Evolutionary conservation across 2,329 filamentous ascomycete species (phyloP).

Genomic region (Pseudogymnoascus sp.): DNA sequence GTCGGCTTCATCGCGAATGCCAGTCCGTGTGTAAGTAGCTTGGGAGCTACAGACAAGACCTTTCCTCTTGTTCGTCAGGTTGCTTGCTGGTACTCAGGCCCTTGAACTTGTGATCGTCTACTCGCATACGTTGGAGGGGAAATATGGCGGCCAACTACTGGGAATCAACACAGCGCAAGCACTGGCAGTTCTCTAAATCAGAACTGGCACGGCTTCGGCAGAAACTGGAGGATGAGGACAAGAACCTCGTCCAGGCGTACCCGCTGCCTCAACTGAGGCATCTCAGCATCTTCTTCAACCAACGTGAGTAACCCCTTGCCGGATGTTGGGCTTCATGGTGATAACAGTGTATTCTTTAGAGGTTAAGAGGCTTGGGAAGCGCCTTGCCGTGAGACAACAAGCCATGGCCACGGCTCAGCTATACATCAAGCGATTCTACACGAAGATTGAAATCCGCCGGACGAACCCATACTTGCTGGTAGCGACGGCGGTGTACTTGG

Average conservation of each 20-base stretch:
- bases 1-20: not conserved
- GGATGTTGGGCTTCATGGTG: not conserved
- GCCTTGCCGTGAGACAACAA: conserved; percentile 75
- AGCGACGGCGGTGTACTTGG: conserved; percentile 88
- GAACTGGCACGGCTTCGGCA: conserved; percentile 69
- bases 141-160: conserved; percentile 92
- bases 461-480: conserved; percentile 92
- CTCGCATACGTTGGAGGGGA: not conserved
- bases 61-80: conserved; percentile 3
- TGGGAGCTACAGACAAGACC: not conserved
- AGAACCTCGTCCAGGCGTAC: conserved; percentile 66
- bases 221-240: conserved; percentile 69
- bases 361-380: conserved; percentile 73
- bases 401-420: conserved; percentile 89
- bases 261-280: conserved; percentile 75
- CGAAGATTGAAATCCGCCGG: conserved; percentile 78
- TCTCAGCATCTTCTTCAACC: conserved; percentile 85
- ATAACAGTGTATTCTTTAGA: conserved; percentile 43
- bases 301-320: conserved; percentile 50
- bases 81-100: not conserved
- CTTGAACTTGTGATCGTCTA: not conserved
- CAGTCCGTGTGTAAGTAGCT: not conserved
- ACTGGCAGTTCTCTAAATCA: conserved; percentile 85
- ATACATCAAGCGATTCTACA: conserved; percentile 91
- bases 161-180: conserved; percentile 82